Conservation (phyloP, 2,329 filamentous ascomycete genomes). For the Ilyonectria destructans region DNA sequence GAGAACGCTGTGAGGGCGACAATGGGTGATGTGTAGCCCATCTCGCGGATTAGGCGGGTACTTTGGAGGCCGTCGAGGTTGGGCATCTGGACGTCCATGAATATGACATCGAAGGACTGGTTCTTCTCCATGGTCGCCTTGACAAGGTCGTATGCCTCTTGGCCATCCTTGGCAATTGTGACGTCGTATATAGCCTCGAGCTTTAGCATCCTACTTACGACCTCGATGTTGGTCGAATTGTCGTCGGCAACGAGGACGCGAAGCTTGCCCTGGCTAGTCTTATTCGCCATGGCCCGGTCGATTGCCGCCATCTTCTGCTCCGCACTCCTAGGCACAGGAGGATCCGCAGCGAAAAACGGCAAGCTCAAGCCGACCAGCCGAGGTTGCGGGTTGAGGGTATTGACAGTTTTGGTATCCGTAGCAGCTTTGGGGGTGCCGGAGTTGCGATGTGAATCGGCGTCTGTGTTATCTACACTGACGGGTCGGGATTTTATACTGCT, state of each 20-base stretch:
- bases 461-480: conserved; percentile 62
- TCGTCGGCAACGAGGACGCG: conserved; percentile 89
- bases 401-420: conserved; percentile 51
- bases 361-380: conserved; percentile 86
- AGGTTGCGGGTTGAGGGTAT: conserved; percentile 77
- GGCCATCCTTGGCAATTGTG: conserved; percentile 87
- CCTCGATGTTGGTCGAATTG: conserved; percentile 72
- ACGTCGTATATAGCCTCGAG: conserved; percentile 89
- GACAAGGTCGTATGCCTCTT: conserved; percentile 90
- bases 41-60: conserved; percentile 86
- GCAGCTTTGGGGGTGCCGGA: conserved; percentile 47
- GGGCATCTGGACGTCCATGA: conserved; percentile 98
- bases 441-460: conserved; percentile 56
- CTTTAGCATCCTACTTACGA: conserved; percentile 77
- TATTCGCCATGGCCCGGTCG: conserved; percentile 75
- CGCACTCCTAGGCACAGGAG: conserved; percentile 55
- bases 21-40: conserved; percentile 90
- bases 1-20: conserved; percentile 93
- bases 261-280: conserved; percentile 75
- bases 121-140: conserved; percentile 85
- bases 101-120: conserved; percentile 86
- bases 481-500: conserved; percentile 69
- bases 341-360: conserved; percentile 79
- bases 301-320: conserved; percentile 78
- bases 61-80: conserved; percentile 92